Evolutionary conservation across 495 filamentous ascomycete species (phyloP), one percentile per base, ranked within the genome.

Genomic region (Hypoxylon trugodes): DNA sequence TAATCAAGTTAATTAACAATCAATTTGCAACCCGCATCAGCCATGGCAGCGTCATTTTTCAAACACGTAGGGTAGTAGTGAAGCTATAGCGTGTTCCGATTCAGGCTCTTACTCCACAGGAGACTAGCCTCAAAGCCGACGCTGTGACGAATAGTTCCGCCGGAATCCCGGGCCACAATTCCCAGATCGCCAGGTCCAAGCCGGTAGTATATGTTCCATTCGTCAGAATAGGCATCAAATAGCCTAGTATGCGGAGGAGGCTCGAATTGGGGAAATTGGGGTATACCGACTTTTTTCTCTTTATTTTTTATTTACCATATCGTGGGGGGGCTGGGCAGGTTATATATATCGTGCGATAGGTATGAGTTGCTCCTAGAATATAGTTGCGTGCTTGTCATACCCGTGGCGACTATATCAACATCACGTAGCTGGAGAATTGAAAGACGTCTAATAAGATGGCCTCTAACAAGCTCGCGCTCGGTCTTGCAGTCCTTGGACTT

Each of bases 401-500:
- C 45, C 43, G 16, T 45, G 45, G 18, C 36, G 8, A 55, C 24
- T 55, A 32, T 18, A 37, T 35, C 33, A n/a, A 48, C 32, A 22
- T 2, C 10, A 45, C 13, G 32, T 25, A 3, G 42, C 32, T 18
- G 26, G 28, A 22, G 10, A 53, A 35, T 30, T 36, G 10, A 19
- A 57, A 51, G 19, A 59, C 57, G 25, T 53, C 25, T 30, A 58
- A 35, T 50, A 6, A 6, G 26, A 71, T 72, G 69, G 42, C 69
- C 38, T 28, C 61, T 33, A 64, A 18, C 45, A 69, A 64, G 54
- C 52, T 66, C n/a, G 49, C 60, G 35, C 45, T 72, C 55, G 49
- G 61, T 13, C 64, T 72, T 22, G 56, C 62, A 7, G 45, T 60
- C 35, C 40, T 72, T 16, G 62, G 66, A 12, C 62, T 72, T 13